These are phyloP conservation scores for Schrenkiella parvula DNA, from an alignment of 345 rosid species.

Conservation along the genomic window DNA sequence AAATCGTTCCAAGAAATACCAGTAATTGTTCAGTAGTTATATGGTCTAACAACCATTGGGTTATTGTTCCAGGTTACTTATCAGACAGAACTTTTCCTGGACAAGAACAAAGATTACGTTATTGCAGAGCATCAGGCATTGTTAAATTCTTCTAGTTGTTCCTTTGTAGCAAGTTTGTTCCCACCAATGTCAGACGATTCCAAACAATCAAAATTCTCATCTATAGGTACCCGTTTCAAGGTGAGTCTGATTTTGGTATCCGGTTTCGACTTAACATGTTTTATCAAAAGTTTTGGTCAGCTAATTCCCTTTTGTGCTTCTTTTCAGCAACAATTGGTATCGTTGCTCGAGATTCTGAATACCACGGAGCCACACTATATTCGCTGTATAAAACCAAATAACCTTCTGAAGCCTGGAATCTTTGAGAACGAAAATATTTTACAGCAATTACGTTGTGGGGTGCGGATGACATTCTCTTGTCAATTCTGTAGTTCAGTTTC, in stretches of 20 bases:
- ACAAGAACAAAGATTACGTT: slow-evolving; percentile 98
- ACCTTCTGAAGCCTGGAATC: slow-evolving; percentile 91
- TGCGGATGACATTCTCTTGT: slow-evolving; percentile 39
- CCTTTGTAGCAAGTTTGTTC: slow-evolving; percentile 86
- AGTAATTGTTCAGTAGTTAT: neutral
- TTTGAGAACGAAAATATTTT: slow-evolving; percentile 84
- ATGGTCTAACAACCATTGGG: slow-evolving; percentile 30
- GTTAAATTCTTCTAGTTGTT: slow-evolving; percentile 79
- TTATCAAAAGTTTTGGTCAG: neutral
- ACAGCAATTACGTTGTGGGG: slow-evolving; percentile 98
- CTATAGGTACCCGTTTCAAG: slow-evolving; percentile 99
- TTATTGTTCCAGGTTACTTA: slow-evolving; percentile 76
- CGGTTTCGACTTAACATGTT: neutral
- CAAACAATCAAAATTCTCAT: slow-evolving; percentile 90
- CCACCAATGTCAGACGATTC: slow-evolving; percentile 76
- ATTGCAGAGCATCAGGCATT: slow-evolving; percentile 98
- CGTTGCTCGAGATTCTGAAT: slow-evolving; percentile 93
- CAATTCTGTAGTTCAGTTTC: neutral
- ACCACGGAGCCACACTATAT: slow-evolving; percentile 96
- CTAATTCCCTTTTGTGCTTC: slow-evolving; percentile 15
- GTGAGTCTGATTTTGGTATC: slow-evolving; percentile 37
- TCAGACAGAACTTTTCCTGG: slow-evolving; percentile 93
- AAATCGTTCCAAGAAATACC: slow-evolving; percentile 7
- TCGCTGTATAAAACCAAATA: slow-evolving; percentile 98
- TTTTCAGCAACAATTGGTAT: slow-evolving; percentile 87